Evolutionary conservation across 208 protist species (phyloP).

Genomic region (Polymyxa betae): DNA sequence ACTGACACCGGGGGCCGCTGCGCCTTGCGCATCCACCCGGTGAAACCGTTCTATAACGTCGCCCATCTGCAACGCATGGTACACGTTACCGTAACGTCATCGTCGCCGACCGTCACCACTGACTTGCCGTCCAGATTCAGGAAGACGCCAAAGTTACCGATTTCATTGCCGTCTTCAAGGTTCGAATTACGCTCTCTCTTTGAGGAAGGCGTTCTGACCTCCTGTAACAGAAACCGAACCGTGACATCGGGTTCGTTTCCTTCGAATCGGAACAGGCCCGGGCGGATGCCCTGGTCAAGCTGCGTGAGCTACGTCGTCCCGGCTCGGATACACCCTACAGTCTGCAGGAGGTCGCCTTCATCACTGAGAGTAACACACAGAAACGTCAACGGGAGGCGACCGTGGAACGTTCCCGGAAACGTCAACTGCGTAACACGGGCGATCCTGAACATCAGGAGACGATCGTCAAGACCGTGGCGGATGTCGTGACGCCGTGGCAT

Average conservation of each 20-base stretch:
- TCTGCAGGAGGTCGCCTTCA: neutral
- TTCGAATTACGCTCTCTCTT: neutral
- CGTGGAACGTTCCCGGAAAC: neutral
- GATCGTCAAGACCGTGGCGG: neutral
- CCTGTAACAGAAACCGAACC: constrained; percentile 41
- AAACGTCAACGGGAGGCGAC: neutral
- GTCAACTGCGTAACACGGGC: neutral
- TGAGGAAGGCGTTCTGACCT: neutral
- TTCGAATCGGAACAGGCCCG: neutral
- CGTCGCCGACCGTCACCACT: too few relatives aligned
- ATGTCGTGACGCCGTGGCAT: constrained; percentile 29
- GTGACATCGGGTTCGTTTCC: neutral
- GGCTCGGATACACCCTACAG: neutral
- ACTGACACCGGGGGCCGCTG: neutral
- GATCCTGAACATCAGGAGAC: constrained; percentile 9
- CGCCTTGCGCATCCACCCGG: neutral
- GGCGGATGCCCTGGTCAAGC: neutral
- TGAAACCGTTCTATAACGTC: neutral
- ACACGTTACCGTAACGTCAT: neutral
- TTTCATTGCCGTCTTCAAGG: constrained; percentile 39
- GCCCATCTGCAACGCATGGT: neutral
- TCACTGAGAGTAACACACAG: neutral
- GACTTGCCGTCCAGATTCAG: too few relatives aligned
- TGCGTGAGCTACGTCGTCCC: neutral
- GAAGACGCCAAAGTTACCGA: constrained; percentile 29